Evolutionary conservation across 2,329 filamentous ascomycete species (phyloP).

Genomic region (Verticillium nubilum): DNA sequence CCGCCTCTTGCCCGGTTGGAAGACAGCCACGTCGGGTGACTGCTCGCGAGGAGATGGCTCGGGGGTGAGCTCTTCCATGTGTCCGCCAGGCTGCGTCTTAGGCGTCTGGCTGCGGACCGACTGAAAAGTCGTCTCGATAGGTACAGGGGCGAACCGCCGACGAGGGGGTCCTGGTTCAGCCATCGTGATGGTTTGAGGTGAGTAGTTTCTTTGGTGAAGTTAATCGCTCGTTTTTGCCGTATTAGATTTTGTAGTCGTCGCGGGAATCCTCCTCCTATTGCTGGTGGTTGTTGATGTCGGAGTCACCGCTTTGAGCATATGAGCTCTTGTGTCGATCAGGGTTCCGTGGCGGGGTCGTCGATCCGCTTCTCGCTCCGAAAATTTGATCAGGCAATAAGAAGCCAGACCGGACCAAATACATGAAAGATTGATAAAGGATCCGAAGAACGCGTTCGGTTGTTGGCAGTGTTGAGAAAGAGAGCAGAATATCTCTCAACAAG

Average conservation of each 20-base stretch:
- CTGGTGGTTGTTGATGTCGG: background rate
- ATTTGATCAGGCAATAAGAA: background rate
- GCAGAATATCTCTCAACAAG: background rate
- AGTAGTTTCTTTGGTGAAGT: no score
- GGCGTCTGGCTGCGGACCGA: conserved; percentile 41
- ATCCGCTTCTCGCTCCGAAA: background rate
- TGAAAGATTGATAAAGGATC: background rate
- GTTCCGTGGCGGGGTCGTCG: background rate
- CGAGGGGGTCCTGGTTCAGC: conserved; percentile 23
- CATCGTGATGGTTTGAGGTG: background rate
- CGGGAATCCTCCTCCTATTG: background rate
- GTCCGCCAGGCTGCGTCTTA: conserved; percentile 25
- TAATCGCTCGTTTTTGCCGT: background rate
- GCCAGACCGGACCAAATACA: background rate
- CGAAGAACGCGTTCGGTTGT: background rate
- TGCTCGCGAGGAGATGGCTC: conserved; percentile 46
- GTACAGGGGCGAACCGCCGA: conserved; percentile 61
- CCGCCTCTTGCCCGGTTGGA: conserved; percentile 28
- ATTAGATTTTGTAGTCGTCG: background rate
- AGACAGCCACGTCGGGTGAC: conserved; percentile 25
- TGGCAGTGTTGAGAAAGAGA: background rate
- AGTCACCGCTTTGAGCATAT: background rate
- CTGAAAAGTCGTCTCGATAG: conserved; percentile 67
- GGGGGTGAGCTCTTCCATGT: conserved; percentile 53
- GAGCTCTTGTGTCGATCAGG: background rate